Evolutionary conservation across 2,329 filamentous ascomycete species (phyloP).

Genomic region (Plectosphaerella sp.): DNA sequence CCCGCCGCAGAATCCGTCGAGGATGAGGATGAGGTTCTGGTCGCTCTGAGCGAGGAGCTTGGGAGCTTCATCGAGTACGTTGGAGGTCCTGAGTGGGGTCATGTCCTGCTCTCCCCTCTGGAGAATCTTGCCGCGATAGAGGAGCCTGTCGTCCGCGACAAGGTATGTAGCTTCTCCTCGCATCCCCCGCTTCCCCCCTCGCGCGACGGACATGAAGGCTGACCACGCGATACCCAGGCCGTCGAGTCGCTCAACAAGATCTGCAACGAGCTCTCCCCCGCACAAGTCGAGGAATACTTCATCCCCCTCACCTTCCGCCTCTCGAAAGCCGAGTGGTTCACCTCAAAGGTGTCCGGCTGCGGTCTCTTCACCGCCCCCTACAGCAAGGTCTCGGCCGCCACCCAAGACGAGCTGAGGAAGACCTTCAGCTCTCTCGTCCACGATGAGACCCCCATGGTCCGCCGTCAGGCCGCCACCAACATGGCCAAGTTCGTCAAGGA

Average conservation of each 20-base stretch:
- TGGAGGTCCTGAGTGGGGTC: constrained; percentile 86
- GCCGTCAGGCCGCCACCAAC: constrained; percentile 93
- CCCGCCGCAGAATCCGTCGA: constrained; percentile 83
- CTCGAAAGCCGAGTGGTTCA: constrained; percentile 99
- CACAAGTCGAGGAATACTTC: constrained; percentile 96
- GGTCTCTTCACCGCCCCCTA: constrained; percentile 94
- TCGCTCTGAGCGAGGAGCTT: constrained; percentile 93
- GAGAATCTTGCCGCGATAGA: constrained; percentile 99
- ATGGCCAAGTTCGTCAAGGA: constrained; percentile 96
- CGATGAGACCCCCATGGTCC: constrained; percentile 98
- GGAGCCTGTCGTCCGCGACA: constrained; percentile 94
- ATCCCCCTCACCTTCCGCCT: constrained; percentile 93
- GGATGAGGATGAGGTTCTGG: constrained; percentile 97
- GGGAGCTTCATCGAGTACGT: constrained; percentile 97
- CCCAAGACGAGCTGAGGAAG: constrained; percentile 86
- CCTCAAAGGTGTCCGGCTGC: constrained; percentile 96
- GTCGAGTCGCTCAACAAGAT: constrained; percentile 99
- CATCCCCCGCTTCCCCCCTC: not conserved
- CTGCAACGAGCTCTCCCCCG: constrained; percentile 82
- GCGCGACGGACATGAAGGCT: not conserved
- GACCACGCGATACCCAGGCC: constrained; percentile 55
- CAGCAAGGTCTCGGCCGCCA: constrained; percentile 79
- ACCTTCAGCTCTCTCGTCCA: constrained; percentile 92
- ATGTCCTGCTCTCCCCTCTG: constrained; percentile 92
- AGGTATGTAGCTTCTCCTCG: constrained; percentile 52